Conservation (phyloP, 1,284 basidiomycete species). For the Hemileia vastatrix region DNA sequence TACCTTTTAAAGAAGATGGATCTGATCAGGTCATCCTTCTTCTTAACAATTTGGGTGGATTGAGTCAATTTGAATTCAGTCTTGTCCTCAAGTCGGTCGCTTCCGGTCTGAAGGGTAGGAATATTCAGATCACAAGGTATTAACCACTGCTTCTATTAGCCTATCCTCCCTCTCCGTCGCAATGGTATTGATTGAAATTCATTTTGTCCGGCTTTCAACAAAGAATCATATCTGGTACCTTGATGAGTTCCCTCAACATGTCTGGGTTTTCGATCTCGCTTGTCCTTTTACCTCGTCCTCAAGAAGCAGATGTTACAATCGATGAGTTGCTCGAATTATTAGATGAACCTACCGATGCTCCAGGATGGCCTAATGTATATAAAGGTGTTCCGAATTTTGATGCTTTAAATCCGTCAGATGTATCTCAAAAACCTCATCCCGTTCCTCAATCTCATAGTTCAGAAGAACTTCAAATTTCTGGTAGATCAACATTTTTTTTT, state of each 20-base stretch:
- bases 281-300: slow-evolving; percentile 61
- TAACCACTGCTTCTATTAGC: not conserved
- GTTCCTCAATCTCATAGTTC: no score
- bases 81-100: slow-evolving; percentile 33
- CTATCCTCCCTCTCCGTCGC: not conserved
- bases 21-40: slow-evolving; percentile 52
- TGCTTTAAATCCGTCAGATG: slow-evolving; percentile 27
- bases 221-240: slow-evolving; percentile 9
- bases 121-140: slow-evolving; percentile 14
- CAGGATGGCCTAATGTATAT: slow-evolving; percentile 57
- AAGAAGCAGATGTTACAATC: slow-evolving; percentile 34
- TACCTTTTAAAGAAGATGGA: slow-evolving; percentile 59
- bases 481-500: no score
- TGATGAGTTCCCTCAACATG: slow-evolving; percentile 80
- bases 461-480: no score
- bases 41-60: slow-evolving; percentile 59
- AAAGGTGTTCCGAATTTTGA: slow-evolving; percentile 26
- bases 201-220: slow-evolving; percentile 55
- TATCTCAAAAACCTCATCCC: no score
- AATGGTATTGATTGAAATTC: slow-evolving; percentile 61
- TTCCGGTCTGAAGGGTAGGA: slow-evolving; percentile 6
- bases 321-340: slow-evolving; percentile 61
- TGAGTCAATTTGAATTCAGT: slow-evolving; percentile 74
- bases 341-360: slow-evolving; percentile 62
- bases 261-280: slow-evolving; percentile 85